Evolutionary conservation across 2,329 filamentous ascomycete genomes (phyloP).

Genomic region (Fusarium mangiferae): DNA sequence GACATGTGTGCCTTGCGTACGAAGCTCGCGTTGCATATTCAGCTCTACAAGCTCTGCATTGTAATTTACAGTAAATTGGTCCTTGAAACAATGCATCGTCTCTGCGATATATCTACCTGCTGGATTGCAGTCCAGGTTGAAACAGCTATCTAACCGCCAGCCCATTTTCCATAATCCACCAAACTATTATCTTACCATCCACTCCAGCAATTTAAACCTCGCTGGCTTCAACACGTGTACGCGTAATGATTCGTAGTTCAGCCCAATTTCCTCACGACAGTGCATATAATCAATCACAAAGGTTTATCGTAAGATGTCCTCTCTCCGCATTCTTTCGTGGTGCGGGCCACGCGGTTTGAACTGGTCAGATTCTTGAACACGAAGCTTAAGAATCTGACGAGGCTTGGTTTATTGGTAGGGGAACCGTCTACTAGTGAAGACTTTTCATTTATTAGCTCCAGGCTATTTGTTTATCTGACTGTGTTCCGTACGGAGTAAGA

Average conservation of each 20-base stretch:
- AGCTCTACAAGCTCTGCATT: background rate
- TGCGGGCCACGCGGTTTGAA: background rate
- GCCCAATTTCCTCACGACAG: background rate
- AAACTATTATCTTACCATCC: slow-evolving; percentile 27
- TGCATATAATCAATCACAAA: background rate
- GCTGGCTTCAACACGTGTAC: slow-evolving; percentile 4
- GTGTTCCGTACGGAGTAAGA: background rate
- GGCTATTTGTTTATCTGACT: background rate
- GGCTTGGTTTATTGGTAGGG: background rate
- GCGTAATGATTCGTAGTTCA: background rate
- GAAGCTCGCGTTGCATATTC: background rate
- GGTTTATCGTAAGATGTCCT: background rate
- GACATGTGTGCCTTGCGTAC: background rate
- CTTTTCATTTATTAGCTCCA: background rate
- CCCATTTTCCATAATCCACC: background rate
- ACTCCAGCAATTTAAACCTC: background rate
- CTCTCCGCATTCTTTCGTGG: background rate
- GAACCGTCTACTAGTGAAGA: background rate
- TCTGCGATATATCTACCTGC: background rate
- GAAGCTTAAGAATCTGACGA: background rate
- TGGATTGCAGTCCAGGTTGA: background rate
- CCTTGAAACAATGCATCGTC: background rate
- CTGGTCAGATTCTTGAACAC: slow-evolving; percentile 8
- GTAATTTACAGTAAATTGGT: background rate
- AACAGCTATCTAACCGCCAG: background rate